These are phyloP conservation scores for Rosa lucieae DNA, from an alignment of 306 rosid genomes.

Conservation along the genomic window DNA sequence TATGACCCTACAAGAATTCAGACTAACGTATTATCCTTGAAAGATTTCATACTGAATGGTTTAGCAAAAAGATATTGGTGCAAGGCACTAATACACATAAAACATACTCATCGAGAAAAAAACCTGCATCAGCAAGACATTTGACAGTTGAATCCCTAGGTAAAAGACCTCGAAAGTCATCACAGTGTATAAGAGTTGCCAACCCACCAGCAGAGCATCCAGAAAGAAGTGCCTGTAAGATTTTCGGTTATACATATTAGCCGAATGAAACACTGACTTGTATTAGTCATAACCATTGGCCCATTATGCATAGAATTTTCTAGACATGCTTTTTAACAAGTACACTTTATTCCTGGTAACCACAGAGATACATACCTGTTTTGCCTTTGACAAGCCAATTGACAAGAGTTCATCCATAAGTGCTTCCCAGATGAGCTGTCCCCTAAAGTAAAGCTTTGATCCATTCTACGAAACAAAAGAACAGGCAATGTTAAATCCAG, in stretches of 20 bases:
- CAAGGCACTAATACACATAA: conserved; percentile 21
- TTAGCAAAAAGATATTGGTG: conserved; percentile 15
- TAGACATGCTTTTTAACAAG: background rate
- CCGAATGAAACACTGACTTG: background rate
- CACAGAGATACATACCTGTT: conserved; percentile 64
- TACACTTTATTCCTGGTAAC: background rate
- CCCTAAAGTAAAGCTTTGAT: conserved; percentile 69
- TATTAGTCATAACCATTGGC: background rate
- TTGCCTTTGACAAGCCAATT: conserved; percentile 75
- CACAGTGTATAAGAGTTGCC: conserved; percentile 94
- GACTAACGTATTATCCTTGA: background rate
- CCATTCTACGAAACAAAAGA: conserved; percentile 44
- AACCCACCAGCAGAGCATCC: conserved; percentile 99
- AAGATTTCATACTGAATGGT: background rate
- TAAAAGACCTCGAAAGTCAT: conserved; percentile 56
- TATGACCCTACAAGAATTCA: background rate
- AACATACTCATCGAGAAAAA: conserved; percentile 97
- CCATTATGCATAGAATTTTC: background rate
- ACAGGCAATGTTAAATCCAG: background rate
- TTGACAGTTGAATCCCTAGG: conserved; percentile 64
- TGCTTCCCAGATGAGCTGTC: conserved; percentile 90
- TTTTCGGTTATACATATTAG: conserved; percentile 7
- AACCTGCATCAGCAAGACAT: conserved; percentile 96
- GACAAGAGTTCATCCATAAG: conserved; percentile 76
- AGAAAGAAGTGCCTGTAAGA: conserved; percentile 83